Conservation (phyloP, 805 yeast species). For the Teunomyces pallodes region DNA sequence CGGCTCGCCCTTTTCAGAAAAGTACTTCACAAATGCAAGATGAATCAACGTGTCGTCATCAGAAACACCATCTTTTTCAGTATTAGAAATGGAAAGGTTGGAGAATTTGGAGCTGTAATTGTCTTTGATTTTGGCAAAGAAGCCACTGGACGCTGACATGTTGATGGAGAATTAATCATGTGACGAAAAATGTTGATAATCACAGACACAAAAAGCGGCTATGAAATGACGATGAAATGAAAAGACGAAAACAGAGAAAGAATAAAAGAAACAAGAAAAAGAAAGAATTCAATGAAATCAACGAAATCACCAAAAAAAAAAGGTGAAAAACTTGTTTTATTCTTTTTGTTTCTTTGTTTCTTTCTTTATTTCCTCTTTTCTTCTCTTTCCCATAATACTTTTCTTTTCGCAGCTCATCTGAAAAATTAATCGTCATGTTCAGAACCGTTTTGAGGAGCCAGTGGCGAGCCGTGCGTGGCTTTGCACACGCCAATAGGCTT, state of each 20-base stretch:
- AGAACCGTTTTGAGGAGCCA: neutral
- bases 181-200: too few species aligned
- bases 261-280: too few species aligned
- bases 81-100: constrained; percentile 29
- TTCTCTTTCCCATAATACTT: neutral
- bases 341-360: neutral
- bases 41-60: constrained; percentile 42
- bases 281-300: too few species aligned
- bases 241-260: too few species aligned
- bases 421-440: neutral
- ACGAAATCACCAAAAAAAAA: too few species aligned
- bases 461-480: neutral
- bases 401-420: neutral
- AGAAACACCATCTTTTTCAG: constrained; percentile 38
- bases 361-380: neutral
- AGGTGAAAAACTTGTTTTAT: too few species aligned
- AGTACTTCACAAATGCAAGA: constrained; percentile 41
- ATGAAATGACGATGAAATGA: too few species aligned
- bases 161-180: neutral
- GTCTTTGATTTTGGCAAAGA: constrained; percentile 35
- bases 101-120: constrained; percentile 38
- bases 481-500: neutral
- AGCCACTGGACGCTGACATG: constrained; percentile 7
- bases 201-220: too few species aligned
- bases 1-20: constrained; percentile 20